phyloP scores from a whole-genome alignment of 768 basidiomycete genomes.

The Amanita brunnescens region DNA sequence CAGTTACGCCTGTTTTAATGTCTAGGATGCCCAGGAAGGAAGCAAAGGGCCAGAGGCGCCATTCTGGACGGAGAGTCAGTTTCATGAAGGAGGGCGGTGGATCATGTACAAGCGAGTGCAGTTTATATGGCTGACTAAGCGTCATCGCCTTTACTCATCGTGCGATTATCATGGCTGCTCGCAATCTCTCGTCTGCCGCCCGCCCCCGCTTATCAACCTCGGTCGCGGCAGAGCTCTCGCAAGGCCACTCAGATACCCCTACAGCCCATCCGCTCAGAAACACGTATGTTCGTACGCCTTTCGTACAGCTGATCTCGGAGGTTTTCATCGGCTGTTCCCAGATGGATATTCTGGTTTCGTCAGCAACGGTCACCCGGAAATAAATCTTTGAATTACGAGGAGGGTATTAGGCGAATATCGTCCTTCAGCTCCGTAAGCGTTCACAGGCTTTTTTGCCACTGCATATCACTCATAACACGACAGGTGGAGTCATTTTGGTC shows the following conservation, averaged over 20 bases:
- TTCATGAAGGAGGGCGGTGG: constrained; percentile 40
- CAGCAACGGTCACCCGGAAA: constrained; percentile 86
- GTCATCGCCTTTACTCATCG: constrained; percentile 11
- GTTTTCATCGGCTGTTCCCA: constrained; percentile 25
- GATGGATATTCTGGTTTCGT: constrained; percentile 90
- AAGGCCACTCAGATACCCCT: constrained; percentile 25
- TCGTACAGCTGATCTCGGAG: constrained; percentile 15
- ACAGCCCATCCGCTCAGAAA: constrained; percentile 70
- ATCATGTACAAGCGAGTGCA: constrained; percentile 16
- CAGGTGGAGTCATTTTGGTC: constrained; percentile 96
- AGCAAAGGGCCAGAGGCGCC: constrained; percentile 72
- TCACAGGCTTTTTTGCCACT: neutral
- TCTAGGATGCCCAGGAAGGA: constrained; percentile 86
- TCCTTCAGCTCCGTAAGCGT: constrained; percentile 75
- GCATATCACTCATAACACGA: neutral
- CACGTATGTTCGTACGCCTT: constrained; percentile 72
- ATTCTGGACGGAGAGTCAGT: constrained; percentile 75
- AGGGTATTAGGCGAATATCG: constrained; percentile 89
- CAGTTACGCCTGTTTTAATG: constrained; percentile 87
- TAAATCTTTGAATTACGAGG: constrained; percentile 87
- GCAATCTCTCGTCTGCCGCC: no score
- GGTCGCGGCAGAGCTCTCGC: constrained; percentile 24
- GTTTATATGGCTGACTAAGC: constrained; percentile 21
- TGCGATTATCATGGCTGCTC: constrained; percentile 10
- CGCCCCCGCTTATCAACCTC: constrained; percentile 52